These are phyloP conservation scores for Schizosaccharomyces lindneri DNA, from an alignment of 805 yeast genomes.

Conservation along the genomic window DNA sequence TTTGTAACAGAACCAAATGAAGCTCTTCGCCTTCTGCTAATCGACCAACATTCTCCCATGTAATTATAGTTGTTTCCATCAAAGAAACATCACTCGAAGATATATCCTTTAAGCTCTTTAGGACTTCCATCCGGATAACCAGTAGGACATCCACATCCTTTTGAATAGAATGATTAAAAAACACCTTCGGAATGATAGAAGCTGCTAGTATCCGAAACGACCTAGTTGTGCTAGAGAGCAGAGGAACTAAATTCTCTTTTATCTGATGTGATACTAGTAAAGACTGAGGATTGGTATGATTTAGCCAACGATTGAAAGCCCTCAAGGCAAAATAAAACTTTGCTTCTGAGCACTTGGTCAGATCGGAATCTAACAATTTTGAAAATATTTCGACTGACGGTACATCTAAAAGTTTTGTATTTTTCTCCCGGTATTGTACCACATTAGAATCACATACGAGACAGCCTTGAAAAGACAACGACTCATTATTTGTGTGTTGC, in stretches of 20 bases:
- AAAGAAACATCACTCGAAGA: not conserved
- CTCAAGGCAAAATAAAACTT: not conserved
- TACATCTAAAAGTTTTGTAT: too few species aligned
- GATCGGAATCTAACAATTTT: too few species aligned
- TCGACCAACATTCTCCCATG: slow-evolving; percentile 42
- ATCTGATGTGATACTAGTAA: too few species aligned
- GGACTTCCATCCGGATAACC: not conserved
- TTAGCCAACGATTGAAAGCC: not conserved
- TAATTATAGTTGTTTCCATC: slow-evolving; percentile 13
- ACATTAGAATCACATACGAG: too few species aligned
- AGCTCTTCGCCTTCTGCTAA: slow-evolving; percentile 42
- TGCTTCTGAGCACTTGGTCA: not conserved
- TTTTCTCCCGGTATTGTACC: too few species aligned
- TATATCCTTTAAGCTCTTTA: not conserved
- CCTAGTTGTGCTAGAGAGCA: not conserved
- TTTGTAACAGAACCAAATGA: slow-evolving; percentile 36
- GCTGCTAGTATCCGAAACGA: not conserved
- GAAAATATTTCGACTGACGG: too few species aligned
- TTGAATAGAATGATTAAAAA: not conserved
- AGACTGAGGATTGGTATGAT: not conserved
- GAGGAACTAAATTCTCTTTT: too few species aligned
- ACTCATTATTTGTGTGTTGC: too few species aligned
- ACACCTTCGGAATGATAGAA: not conserved
- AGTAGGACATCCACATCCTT: not conserved
- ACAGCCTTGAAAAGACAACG: too few species aligned